Base-by-base conservation (phyloP, 2,329 filamentous ascomycete genomes). In the Aspergillus candidus region DNA sequence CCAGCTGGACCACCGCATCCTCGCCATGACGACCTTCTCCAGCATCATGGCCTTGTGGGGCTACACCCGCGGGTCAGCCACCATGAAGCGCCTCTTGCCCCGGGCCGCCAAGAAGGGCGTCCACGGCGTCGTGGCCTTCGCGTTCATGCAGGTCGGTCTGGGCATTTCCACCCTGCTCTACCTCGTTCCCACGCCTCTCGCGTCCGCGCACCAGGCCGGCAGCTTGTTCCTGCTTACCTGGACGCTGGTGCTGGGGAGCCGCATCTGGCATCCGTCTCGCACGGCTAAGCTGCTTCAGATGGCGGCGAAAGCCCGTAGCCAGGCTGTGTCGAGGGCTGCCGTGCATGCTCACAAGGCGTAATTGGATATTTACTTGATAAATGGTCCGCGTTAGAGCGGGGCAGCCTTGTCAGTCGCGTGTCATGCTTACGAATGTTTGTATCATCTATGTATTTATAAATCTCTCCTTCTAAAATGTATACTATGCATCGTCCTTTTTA, bases 151-250 rank as follows among this genome's bases (percentile, higher is more conserved):
- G 69, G 90, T 88, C 18, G 74, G 82, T 1, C 78, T 98, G 4
- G 93, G 93, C 17, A 95, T 98, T 65, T 82, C 77, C 51, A 98
- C 93, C 0, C 75, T 98, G 48, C 83, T 95, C 58, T 97, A 96
- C 71, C 83, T 98, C 65, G 90, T 98, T 1, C 93, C 94, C 4
- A 85, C 84, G 2, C 84, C 85, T 50, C 73, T 98, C 8, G 93
- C 91, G 1, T 89, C 91, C 3, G 83, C 88, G 6, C 93, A 98
- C 67, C 93, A 98, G 69, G 93, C 93, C 2, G 91, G 93, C 32
- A 87, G 84, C 47, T 70, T 98, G 54, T 88, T 87, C 2, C 72
- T 98, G 14, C 70, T 98, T 48, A 94, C 88, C 0, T 88, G 88
- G 35, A 84, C 84, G 0, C 72, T 95, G 15, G 77, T 96, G 1